Percentiles rank a stretch among this genome's conserved stretches.
Evolutionary conservation across 371 early-diverging fungal genomes (phyloP).

Genomic region (Syncephalastrum racemosum): DNA sequence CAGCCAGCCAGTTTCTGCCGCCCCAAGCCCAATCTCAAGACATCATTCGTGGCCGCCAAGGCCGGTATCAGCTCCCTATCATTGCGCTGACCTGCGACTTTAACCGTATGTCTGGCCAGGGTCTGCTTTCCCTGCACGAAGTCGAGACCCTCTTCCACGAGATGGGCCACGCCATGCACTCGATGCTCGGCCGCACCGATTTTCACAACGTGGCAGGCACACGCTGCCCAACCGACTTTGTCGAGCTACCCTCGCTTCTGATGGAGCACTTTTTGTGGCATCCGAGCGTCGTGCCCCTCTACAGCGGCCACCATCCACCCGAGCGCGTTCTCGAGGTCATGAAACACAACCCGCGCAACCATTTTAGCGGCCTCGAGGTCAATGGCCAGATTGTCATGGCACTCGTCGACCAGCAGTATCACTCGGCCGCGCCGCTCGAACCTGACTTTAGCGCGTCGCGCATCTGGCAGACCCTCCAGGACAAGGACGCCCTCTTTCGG

Average conservation of each 20-base stretch:
- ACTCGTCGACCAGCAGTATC: constrained; percentile 81
- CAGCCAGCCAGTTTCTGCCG: constrained; percentile 26
- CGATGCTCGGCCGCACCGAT: constrained; percentile 91
- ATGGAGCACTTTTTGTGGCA: constrained; percentile 89
- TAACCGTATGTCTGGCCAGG: constrained; percentile 20
- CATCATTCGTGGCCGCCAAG: constrained; percentile 42
- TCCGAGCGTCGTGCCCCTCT: constrained; percentile 66
- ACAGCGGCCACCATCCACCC: constrained; percentile 62
- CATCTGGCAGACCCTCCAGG: constrained; percentile 55
- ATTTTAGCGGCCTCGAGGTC: constrained; percentile 74
- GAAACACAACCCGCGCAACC: constrained; percentile 37
- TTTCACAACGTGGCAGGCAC: constrained; percentile 96
- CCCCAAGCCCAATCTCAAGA: constrained; percentile 24
- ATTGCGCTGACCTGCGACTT: constrained; percentile 81
- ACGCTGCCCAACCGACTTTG: constrained; percentile 93
- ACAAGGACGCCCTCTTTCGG: constrained; percentile 59
- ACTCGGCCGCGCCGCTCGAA: constrained; percentile 40
- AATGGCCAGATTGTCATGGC: constrained; percentile 89
- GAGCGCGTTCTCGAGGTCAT: constrained; percentile 45
- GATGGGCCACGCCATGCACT: constrained; percentile 98
- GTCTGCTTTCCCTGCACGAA: constrained; percentile 67
- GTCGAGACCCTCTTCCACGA: constrained; percentile 98
- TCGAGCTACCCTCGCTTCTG: constrained; percentile 94
- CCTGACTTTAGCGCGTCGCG: constrained; percentile 51
- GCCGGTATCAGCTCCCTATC: constrained; percentile 71